phyloP scores from a whole-genome alignment of 1,139 yeast genomes.

The Taphrina confusa region DNA sequence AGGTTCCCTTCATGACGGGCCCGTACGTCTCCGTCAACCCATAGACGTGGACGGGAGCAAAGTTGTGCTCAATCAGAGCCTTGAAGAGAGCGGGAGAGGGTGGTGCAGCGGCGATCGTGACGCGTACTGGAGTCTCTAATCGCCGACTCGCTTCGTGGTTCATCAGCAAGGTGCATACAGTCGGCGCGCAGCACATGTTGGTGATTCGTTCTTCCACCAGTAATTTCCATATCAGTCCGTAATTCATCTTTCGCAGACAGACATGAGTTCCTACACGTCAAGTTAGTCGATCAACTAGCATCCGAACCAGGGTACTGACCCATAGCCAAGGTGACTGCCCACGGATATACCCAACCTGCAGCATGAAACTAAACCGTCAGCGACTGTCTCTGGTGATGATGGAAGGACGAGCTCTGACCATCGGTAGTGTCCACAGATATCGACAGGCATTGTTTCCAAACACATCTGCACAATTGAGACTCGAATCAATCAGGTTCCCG shows the following conservation, averaged over 20 bases:
- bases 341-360: constrained; percentile 50
- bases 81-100: constrained; percentile 48
- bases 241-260: constrained; percentile 48
- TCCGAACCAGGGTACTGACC: too few species aligned
- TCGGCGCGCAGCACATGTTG: constrained; percentile 50
- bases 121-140: constrained; percentile 44
- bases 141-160: constrained; percentile 45
- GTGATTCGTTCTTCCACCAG: constrained; percentile 45
- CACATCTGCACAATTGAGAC: constrained; percentile 45
- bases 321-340: constrained; percentile 49
- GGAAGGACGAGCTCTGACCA: constrained; percentile 37
- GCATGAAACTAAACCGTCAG: constrained; percentile 45
- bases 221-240: constrained; percentile 47
- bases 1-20: constrained; percentile 47
- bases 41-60: constrained; percentile 61
- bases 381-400: not conserved
- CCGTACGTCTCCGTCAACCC: constrained; percentile 62
- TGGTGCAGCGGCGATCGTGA: constrained; percentile 50
- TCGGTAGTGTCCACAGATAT: constrained; percentile 49
- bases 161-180: constrained; percentile 48
- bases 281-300: too few species aligned
- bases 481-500: constrained; percentile 46
- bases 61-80: constrained; percentile 46
- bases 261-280: constrained; percentile 44
- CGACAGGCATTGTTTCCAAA: constrained; percentile 45